Base-by-base conservation (phyloP, 768 basidiomycete genomes). In the Termitomyces titanicus region DNA sequence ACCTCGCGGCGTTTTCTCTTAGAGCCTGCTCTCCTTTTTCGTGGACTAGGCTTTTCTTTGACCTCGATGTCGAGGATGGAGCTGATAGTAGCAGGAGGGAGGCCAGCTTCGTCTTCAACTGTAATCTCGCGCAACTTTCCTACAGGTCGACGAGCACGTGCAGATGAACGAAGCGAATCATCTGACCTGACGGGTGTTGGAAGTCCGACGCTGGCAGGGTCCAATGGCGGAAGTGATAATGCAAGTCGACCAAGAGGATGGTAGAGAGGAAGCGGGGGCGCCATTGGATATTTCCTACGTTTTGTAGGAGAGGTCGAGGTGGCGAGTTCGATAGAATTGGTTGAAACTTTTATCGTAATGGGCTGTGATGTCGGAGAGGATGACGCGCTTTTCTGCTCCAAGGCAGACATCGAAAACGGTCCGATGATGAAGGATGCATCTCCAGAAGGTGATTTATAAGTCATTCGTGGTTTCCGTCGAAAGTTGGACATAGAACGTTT, bases 171-270 rank as follows among this genome's bases (percentile, higher is more conserved):
- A 57, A 66, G 69, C 46, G 68, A 64, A 63, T 81, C 80, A 58
- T 77, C 76, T 42, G 77, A 63, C 56, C 74, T 72, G 59, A 77
- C 58, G 35, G 76, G 77, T 48, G 74, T 70, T 43, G 82, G 80
- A 49, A 86, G 74, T 51, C 86, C 86, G 64, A 84, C 79, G 31
- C 68, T 63, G 17, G 74, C 68, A 8, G 85, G 80, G 64, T 86
- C 81, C 46, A 88, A 77, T 53, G 80, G 80, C 3, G 85, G 85
- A 52, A 86, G 76, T 7, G 86, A 87, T 63, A 81, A 75, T 37
- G 86, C 86, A 37, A 88, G 74, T 10, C 68, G 66, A 3, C 85
- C 86, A 31, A 82, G 70, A 25, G 87, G 87, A 64, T 88, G 87
- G 63, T 88, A 88, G 43, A 89, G 68, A 20, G 87, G 85, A 37